Conservation (phyloP, 2,329 filamentous ascomycete species). For the Cercospora beticola region DNA sequence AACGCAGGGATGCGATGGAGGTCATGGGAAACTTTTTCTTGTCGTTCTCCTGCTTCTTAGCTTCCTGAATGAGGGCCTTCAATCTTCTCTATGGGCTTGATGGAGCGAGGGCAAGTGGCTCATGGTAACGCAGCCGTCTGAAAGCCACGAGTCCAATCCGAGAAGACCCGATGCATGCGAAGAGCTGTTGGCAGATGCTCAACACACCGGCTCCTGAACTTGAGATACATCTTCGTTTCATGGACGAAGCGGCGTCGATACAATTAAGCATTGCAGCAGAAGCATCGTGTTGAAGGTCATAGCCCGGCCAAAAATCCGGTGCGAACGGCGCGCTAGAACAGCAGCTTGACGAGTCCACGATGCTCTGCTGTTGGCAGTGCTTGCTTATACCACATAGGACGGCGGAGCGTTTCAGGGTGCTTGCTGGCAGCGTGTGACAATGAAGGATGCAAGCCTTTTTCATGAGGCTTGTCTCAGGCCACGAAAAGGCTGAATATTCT, state of each 20-base stretch:
- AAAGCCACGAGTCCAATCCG: background rate
- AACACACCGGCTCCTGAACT: background rate
- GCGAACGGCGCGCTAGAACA: background rate
- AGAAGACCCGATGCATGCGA: background rate
- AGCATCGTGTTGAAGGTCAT: background rate
- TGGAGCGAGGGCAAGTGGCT: background rate
- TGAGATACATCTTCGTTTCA: background rate
- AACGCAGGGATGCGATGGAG: background rate
- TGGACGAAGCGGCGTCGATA: background rate
- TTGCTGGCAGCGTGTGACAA: background rate
- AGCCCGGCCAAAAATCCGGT: too few species aligned
- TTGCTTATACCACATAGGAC: background rate
- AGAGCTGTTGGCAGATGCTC: background rate
- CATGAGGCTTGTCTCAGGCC: background rate
- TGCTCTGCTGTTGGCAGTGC: background rate
- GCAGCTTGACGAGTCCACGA: background rate
- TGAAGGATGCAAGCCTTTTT: background rate
- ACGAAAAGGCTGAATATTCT: background rate
- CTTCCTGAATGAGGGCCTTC: background rate
- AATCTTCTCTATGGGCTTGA: background rate
- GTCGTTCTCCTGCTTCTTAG: background rate
- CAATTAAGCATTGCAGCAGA: background rate
- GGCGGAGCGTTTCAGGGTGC: background rate
- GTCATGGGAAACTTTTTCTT: background rate
- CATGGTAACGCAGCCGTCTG: background rate